Evolutionary conservation across 805 yeast genomes (phyloP).

Genomic region (Ogataea paradorogensis): DNA sequence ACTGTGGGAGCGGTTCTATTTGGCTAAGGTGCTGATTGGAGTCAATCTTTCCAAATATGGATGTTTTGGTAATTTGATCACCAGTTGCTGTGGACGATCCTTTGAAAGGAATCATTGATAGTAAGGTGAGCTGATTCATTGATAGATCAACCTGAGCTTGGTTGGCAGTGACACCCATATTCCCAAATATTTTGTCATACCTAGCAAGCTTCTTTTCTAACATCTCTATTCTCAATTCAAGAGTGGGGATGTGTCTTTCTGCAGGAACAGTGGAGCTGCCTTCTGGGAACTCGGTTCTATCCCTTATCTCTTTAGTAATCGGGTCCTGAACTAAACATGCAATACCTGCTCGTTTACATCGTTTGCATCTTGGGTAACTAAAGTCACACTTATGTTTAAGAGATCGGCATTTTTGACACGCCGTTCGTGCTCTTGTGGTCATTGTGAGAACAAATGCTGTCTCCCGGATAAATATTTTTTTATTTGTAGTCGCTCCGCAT

Average conservation of each 20-base stretch:
- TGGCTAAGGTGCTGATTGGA: constrained; percentile 1
- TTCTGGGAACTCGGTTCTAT: constrained; percentile 6
- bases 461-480: background rate
- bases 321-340: constrained; percentile 22
- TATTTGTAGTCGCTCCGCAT: background rate
- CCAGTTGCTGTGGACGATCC: constrained; percentile 4
- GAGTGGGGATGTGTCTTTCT: background rate
- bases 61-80: constrained; percentile 14
- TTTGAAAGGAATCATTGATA: constrained; percentile 19
- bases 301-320: constrained; percentile 10
- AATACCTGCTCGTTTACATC: constrained; percentile 17
- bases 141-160: background rate
- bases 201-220: constrained; percentile 4
- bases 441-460: constrained; percentile 1
- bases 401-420: constrained; percentile 26
- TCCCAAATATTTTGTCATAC: constrained; percentile 4
- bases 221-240: constrained; percentile 2
- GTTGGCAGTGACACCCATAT: constrained; percentile 2
- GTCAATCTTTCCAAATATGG: constrained; percentile 17
- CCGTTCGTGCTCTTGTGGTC: constrained; percentile 17
- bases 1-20: constrained; percentile 7
- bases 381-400: constrained; percentile 26
- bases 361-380: constrained; percentile 22
- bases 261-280: background rate
- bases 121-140: constrained; percentile 15